Evolutionary conservation across 2,329 filamentous ascomycete species (phyloP), one percentile per base, ranked within the genome.

Genomic region (Berkeleyomyces rouxiae): DNA sequence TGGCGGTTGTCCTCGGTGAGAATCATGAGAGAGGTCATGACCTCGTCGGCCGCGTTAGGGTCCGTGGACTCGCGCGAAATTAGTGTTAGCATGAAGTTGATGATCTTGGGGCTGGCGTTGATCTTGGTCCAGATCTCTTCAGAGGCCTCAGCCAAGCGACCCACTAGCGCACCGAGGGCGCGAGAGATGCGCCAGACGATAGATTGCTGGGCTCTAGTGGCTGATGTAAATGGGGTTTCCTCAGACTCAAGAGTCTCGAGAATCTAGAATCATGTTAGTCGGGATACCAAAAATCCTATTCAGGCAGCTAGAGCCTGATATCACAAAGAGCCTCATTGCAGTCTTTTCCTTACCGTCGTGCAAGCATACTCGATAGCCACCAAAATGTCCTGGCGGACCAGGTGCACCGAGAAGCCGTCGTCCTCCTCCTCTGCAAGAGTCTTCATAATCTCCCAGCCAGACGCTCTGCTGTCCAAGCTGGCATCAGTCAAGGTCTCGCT

Each of bases 361-460:
- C 77, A 73, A 11, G 82, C 82, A 69, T 79, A 78, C 63, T 81
- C 77, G 64, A 86, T 76, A 23, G 83, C 81, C 37, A 80, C 82
- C 64, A 87, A 68, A 11, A 85, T 71, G 69, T 86, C 83, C 37
- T 80, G 74, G 51, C 84, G 75, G 68, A 79, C 86, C 63, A 87
- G 70, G 67, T 87, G 83, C 23, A 87, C 74, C 66, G 82, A 84
- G 64, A 87, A 86, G 68, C 86, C 84, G 10, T 79, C 74, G 67
- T 85, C 83, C 70, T 87, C 84, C 68, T 85, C 80, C 66, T 80
- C 74, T 1, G 79, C 80, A 61, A 87, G 74, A 49, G 82, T 78
- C 66, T 79, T 77, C 61, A 87, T 73, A 66, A 86, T 84, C 10
- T 80, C 79, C 84, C 84, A 87, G n/a, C 82, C 84, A 23, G 83